Base-by-base conservation (phyloP, 805 yeast genomes). In the Cyberlindnera suaveolens region DNA sequence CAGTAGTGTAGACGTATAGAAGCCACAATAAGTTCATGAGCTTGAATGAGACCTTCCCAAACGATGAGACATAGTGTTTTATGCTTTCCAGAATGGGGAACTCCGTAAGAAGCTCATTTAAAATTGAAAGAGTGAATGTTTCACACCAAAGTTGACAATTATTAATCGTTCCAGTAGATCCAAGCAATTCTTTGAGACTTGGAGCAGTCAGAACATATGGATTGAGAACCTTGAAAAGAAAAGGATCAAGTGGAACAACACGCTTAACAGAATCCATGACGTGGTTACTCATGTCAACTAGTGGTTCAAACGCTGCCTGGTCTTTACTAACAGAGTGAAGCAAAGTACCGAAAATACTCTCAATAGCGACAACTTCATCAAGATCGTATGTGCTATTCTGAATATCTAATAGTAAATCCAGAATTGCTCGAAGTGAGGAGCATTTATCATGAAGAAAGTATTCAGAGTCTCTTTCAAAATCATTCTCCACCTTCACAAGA, bases 281-380 rank as follows among this genome's bases (percentile, higher is more conserved):
- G 33, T 63, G 43, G 37, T 42, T 33, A 35, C 52, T 40, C 41
- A 45, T 40, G 32, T 44, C 36, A 20, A 57, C 30, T 5, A 41
- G 13, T 8, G 30, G 16, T 17, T 48, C 45, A 6, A 52, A 14
- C 15, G 42, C 9, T 29, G 46, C 11, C 40, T 53, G 31, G 10
- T 46, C 41, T 1, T 41, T 36, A n/a, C 51, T 46, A 41, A 54
- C 59, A 26, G 58, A 62, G 44, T 60, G 50, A 1, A 71, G 46
- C 15, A 73, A 52, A 9, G 61, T 66, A 1, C 78, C 77, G 8
- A 71, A 34, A 6, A 71, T 53, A 4, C 67, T 47, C 33, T 75
- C 77, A 35, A 71, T 60, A 40, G 65, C 54, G 5, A 49, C 32
- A 9, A 35, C 35, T 5, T 62, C 60, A 10, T 53, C 51, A 3